A percentile compares a stretch with the other conserved stretches of the same genome.
These are phyloP conservation scores for Tricholoma sp. DNA, from an alignment of 768 basidiomycete species.

Conservation along the genomic window DNA sequence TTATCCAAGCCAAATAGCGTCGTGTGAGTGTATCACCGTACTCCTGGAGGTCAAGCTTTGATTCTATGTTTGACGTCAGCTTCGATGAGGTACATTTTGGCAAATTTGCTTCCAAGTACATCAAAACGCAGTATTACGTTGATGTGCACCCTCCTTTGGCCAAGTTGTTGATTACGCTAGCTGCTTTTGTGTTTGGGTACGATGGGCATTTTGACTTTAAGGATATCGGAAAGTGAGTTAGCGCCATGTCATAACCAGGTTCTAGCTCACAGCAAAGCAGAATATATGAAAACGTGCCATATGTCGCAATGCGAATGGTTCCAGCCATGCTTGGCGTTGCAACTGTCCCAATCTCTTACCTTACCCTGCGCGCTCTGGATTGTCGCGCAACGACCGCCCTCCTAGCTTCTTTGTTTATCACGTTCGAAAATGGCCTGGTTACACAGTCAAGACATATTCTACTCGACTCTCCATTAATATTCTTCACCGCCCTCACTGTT, in stretches of 20 bases:
- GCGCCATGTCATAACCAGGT: background rate
- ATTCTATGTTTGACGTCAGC: conserved; percentile 31
- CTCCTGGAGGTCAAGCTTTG: conserved; percentile 1
- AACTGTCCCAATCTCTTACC: conserved; percentile 86
- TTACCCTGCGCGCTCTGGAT: conserved; percentile 90
- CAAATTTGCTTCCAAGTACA: conserved; percentile 92
- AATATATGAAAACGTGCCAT: conserved; percentile 83
- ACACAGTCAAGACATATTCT: conserved; percentile 97
- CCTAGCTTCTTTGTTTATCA: conserved; percentile 85
- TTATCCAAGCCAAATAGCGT: conserved; percentile 86
- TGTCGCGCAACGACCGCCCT: conserved; percentile 90
- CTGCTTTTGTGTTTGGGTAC: conserved; percentile 82
- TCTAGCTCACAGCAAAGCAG: conserved; percentile 30
- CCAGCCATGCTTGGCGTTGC: conserved; percentile 86
- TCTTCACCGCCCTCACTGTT: conserved; percentile 89
- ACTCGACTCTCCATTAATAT: conserved; percentile 95
- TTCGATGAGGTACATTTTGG: conserved; percentile 99
- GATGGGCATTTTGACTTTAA: conserved; percentile 96
- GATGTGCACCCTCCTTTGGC: conserved; percentile 98
- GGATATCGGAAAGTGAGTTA: conserved; percentile 88
- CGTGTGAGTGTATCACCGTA: conserved; percentile 58
- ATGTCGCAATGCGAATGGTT: conserved; percentile 95
- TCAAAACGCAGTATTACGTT: conserved; percentile 86
- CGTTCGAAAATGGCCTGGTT: conserved; percentile 93
- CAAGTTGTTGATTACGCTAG: conserved; percentile 90